Evolutionary conservation across 192 early-diverging fungal genomes (phyloP).

Genomic region (Backusella westeae): DNA sequence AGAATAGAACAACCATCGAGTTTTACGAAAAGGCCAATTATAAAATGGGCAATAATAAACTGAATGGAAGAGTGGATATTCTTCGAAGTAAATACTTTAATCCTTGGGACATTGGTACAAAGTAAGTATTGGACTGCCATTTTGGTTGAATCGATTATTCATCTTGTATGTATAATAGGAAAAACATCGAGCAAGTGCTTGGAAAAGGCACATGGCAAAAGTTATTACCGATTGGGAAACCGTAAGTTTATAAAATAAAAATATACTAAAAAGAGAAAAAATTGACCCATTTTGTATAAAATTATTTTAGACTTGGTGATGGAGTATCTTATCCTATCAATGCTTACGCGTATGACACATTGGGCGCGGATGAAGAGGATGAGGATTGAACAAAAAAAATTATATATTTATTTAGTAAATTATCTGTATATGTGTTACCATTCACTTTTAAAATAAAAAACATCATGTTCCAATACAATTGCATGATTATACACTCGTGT

Average conservation of each 20-base stretch:
- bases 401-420: background rate
- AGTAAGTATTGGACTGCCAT: conserved; percentile 5
- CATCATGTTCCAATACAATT: background rate
- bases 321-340: conserved; percentile 30
- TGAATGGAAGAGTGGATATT: conserved; percentile 16
- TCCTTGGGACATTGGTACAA: conserved; percentile 35
- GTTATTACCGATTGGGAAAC: conserved; percentile 30
- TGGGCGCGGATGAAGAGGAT: conserved; percentile 31
- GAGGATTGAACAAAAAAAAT: background rate
- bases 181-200: conserved; percentile 34
- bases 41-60: conserved; percentile 1
- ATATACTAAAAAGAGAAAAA: background rate
- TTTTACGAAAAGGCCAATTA: conserved; percentile 38
- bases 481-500: background rate
- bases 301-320: conserved; percentile 25
- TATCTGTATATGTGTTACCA: background rate
- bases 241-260: conserved; percentile 19
- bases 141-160: background rate
- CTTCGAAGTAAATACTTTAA: conserved; percentile 36
- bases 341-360: conserved; percentile 30
- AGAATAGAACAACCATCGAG: conserved; percentile 58
- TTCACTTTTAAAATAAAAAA: background rate
- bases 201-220: conserved; percentile 11
- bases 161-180: background rate
- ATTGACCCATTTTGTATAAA: background rate